These are phyloP conservation scores for Manihot esculenta DNA, from an alignment of 441 rosid species.

Conservation along the genomic window DNA sequence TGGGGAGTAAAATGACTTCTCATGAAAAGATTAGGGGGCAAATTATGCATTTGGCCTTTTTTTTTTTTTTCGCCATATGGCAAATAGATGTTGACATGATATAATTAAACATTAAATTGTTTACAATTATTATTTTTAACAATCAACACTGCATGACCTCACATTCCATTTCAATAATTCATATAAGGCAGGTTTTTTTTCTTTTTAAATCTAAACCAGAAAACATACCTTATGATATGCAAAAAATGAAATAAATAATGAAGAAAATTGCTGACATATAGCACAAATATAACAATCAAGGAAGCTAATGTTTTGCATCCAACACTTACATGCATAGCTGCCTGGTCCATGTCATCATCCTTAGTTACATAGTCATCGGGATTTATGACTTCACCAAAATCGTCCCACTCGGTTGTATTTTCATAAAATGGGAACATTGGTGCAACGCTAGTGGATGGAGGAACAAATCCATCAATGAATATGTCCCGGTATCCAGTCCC, in stretches of 20 bases:
- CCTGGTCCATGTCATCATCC: constrained; percentile 82
- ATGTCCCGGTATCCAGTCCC: constrained; percentile 69
- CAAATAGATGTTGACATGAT: no score
- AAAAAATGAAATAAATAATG: neutral
- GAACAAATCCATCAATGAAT: constrained; percentile 90
- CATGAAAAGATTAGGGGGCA: no score
- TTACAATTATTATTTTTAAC: neutral
- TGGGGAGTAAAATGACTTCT: no score
- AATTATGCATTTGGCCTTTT: no score
- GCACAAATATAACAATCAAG: constrained; percentile 21
- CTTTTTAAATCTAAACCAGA: neutral
- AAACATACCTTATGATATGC: neutral
- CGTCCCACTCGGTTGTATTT: constrained; percentile 84
- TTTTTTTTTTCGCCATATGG: no score
- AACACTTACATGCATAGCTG: constrained; percentile 61
- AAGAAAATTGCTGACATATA: neutral
- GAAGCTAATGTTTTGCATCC: constrained; percentile 21
- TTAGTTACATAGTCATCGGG: constrained; percentile 92
- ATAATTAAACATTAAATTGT: no score
- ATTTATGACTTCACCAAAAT: constrained; percentile 93
- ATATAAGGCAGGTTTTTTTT: neutral
- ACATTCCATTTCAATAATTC: neutral
- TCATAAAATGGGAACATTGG: constrained; percentile 97
- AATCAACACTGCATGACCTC: neutral
- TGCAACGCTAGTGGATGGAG: constrained; percentile 75